These are phyloP conservation scores for Isabelozyma gotoi DNA, from an alignment of 805 yeast genomes.

Conservation along the genomic window DNA sequence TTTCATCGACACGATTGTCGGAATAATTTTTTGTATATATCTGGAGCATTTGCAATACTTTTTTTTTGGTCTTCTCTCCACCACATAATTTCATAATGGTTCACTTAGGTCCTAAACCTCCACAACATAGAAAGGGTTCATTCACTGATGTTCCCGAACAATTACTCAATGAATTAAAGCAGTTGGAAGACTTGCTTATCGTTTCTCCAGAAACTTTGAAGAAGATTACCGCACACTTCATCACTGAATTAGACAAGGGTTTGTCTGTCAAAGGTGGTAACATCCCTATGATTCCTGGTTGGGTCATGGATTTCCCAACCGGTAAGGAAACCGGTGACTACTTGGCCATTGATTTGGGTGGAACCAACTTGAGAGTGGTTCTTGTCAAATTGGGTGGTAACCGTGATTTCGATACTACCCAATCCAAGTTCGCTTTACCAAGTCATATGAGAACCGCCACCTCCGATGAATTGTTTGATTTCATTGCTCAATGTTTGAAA, in stretches of 20 bases:
- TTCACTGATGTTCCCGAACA: slow-evolving; percentile 63
- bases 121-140: slow-evolving; percentile 72
- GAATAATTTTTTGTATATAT: too few species aligned
- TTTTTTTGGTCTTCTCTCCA: background rate
- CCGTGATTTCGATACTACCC: slow-evolving; percentile 80
- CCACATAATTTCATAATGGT: slow-evolving; percentile 49
- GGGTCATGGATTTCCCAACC: slow-evolving; percentile 93
- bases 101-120: slow-evolving; percentile 80
- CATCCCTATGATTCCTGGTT: slow-evolving; percentile 96
- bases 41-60: background rate
- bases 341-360: slow-evolving; percentile 95
- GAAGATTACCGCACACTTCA: slow-evolving; percentile 72
- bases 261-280: slow-evolving; percentile 72
- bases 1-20: background rate
- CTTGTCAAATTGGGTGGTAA: slow-evolving; percentile 81
- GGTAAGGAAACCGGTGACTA: slow-evolving; percentile 89
- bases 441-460: slow-evolving; percentile 72
- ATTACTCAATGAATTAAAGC: slow-evolving; percentile 56
- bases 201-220: slow-evolving; percentile 61
- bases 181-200: slow-evolving; percentile 60
- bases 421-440: slow-evolving; percentile 84
- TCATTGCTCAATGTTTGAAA: slow-evolving; percentile 80
- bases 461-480: slow-evolving; percentile 76
- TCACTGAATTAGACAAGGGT: slow-evolving; percentile 79
- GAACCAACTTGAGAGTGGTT: slow-evolving; percentile 93